Evolutionary conservation across 306 rosid species (phyloP).

Genomic region (Medicago lupulina): DNA sequence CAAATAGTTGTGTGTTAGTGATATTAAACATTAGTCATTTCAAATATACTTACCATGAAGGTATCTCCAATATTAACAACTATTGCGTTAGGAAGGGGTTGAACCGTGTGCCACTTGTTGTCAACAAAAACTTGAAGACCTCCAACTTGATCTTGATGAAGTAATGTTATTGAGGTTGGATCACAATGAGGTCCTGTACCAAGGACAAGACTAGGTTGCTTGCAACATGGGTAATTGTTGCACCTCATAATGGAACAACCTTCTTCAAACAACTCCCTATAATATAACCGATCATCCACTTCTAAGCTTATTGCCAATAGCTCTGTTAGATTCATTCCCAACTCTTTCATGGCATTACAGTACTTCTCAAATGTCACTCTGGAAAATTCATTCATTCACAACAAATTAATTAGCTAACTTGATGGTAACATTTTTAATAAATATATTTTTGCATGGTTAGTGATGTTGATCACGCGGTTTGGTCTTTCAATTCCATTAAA

Average conservation of each 20-base stretch:
- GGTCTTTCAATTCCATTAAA: slow-evolving; percentile 23
- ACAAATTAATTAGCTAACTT: not conserved
- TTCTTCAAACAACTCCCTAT: slow-evolving; percentile 60
- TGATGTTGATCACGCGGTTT: not conserved
- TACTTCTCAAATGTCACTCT: slow-evolving; percentile 65
- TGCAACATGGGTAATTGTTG: slow-evolving; percentile 75
- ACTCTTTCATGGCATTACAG: slow-evolving; percentile 62
- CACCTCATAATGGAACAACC: slow-evolving; percentile 71
- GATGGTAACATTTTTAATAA: not conserved
- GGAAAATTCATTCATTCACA: not conserved
- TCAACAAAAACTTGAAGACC: slow-evolving; percentile 74
- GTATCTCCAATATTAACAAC: slow-evolving; percentile 83
- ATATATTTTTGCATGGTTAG: not conserved
- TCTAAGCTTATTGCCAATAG: slow-evolving; percentile 75
- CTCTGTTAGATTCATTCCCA: slow-evolving; percentile 60
- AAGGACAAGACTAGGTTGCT: slow-evolving; percentile 52
- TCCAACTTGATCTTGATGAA: slow-evolving; percentile 73
- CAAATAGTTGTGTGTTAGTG: no score
- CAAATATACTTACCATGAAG: slow-evolving; percentile 50
- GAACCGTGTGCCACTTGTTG: slow-evolving; percentile 62
- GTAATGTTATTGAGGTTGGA: slow-evolving; percentile 76
- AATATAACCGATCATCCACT: slow-evolving; percentile 56
- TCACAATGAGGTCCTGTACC: slow-evolving; percentile 92
- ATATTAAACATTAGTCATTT: no score
- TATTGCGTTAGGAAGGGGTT: slow-evolving; percentile 57